phyloP scores from a whole-genome alignment of 2,329 filamentous ascomycete species.

The Pyrenochaeta sp. region DNA sequence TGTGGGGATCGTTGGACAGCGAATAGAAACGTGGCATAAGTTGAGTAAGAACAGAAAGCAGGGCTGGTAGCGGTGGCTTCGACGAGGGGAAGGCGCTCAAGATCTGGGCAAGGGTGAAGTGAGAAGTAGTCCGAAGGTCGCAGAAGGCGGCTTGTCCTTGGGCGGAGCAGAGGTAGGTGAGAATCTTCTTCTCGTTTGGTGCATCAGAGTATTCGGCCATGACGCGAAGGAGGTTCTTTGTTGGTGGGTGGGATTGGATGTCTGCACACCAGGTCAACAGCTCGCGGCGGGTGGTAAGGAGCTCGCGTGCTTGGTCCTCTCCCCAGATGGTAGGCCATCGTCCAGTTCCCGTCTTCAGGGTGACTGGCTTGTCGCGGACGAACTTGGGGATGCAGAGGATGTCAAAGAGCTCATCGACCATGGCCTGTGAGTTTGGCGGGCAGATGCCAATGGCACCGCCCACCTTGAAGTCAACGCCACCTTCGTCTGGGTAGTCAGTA shows the following conservation, averaged over 20 bases:
- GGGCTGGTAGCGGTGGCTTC: conserved; percentile 82
- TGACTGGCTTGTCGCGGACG: conserved; percentile 82
- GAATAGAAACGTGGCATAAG: conserved; percentile 99
- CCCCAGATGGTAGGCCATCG: conserved; percentile 99
- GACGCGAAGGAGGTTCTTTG: conserved; percentile 83
- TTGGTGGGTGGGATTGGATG: conserved; percentile 90
- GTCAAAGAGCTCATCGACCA: conserved; percentile 87
- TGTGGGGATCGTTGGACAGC: conserved; percentile 92
- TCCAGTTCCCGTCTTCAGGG: conserved; percentile 79
- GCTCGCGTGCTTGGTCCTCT: conserved; percentile 81
- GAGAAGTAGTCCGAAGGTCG: conserved; percentile 85
- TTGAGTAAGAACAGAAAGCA: conserved; percentile 82
- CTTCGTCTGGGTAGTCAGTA: conserved; percentile 88
- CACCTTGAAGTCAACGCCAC: conserved; percentile 91
- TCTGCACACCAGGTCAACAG: conserved; percentile 96
- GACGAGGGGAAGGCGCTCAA: conserved; percentile 91
- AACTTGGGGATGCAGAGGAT: conserved; percentile 81
- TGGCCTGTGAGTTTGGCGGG: conserved; percentile 79
- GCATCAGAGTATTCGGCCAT: conserved; percentile 85
- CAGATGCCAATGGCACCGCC: conserved; percentile 94
- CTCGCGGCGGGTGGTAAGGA: conserved; percentile 90
- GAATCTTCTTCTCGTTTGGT: conserved; percentile 85
- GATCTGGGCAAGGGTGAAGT: conserved; percentile 85
- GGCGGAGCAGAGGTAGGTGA: conserved; percentile 84
- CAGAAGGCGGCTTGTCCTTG: conserved; percentile 94